Evolutionary conservation across 2,329 filamentous ascomycete genomes (phyloP).

Genomic region (Exophiala aquamarina): DNA sequence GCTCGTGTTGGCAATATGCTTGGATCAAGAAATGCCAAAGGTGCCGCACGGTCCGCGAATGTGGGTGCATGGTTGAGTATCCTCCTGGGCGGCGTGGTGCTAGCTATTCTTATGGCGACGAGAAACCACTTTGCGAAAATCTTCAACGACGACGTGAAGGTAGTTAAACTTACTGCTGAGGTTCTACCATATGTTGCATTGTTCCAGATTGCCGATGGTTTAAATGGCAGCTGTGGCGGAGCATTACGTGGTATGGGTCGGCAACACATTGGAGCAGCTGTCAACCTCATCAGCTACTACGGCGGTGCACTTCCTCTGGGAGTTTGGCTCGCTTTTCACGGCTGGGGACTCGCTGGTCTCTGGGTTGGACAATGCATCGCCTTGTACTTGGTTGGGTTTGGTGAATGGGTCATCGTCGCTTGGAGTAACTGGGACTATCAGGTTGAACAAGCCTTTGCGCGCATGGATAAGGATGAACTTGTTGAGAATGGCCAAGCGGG

Average conservation of each 20-base stretch:
- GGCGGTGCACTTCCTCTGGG: constrained; percentile 77
- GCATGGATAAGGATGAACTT: constrained; percentile 58
- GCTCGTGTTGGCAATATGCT: constrained; percentile 77
- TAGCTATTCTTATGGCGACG: constrained; percentile 68
- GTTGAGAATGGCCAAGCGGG: constrained; percentile 24
- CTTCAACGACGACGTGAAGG: constrained; percentile 75
- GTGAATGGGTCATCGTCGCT: constrained; percentile 79
- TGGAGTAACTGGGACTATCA: constrained; percentile 75
- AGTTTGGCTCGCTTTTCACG: constrained; percentile 81
- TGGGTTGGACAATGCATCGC: constrained; percentile 85
- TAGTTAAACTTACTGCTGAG: constrained; percentile 70
- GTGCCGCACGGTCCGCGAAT: constrained; percentile 71
- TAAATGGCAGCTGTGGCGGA: constrained; percentile 83
- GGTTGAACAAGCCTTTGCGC: constrained; percentile 66
- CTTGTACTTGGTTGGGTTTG: constrained; percentile 72
- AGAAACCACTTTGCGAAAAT: constrained; percentile 72
- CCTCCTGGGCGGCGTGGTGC: constrained; percentile 65
- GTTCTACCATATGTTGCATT: constrained; percentile 85
- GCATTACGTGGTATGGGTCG: constrained; percentile 79
- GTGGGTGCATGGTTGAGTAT: constrained; percentile 72
- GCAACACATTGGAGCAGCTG: constrained; percentile 79
- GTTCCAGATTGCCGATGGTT: constrained; percentile 85
- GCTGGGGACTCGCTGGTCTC: constrained; percentile 76
- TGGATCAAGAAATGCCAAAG: constrained; percentile 64
- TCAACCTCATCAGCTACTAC: constrained; percentile 84